These are phyloP conservation scores for Cylindrotheca closterium DNA, from an alignment of 108 stramenopile genomes.

Conservation along the genomic window DNA sequence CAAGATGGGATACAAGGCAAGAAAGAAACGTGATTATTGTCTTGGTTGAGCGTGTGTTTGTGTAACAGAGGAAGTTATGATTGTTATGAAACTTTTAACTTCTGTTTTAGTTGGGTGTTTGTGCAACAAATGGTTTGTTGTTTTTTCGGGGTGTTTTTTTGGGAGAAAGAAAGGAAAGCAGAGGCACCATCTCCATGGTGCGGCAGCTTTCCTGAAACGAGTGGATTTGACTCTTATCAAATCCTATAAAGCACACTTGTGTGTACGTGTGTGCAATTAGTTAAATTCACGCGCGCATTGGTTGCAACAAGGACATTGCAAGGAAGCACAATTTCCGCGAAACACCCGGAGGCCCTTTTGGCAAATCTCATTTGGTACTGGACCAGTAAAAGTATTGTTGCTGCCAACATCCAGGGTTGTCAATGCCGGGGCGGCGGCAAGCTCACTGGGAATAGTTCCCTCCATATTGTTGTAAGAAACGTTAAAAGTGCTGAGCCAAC, in stretches of 20 bases:
- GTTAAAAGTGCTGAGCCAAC: conserved; percentile 4
- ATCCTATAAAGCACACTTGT: too few species aligned
- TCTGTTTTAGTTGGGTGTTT: background rate
- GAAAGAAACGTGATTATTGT: too few species aligned
- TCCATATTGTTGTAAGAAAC: conserved; percentile 5
- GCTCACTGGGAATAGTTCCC: background rate
- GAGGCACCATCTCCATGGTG: background rate
- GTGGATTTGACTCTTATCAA: too few species aligned
- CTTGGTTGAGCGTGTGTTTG: too few species aligned
- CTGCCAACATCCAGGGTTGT: background rate
- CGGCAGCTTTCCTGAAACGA: background rate
- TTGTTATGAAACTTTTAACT: too few species aligned
- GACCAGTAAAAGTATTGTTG: conserved; percentile 35
- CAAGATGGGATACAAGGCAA: too few species aligned
- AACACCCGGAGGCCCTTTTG: background rate
- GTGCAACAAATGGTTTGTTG: background rate
- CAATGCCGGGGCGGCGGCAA: background rate
- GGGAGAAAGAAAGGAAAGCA: background rate
- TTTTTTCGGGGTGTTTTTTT: too few species aligned
- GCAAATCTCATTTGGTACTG: conserved; percentile 12
- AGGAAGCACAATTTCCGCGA: background rate
- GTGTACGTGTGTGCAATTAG: too few species aligned
- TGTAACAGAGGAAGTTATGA: too few species aligned
- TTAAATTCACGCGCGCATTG: too few species aligned
- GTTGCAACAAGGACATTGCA: background rate